Evolutionary conservation across 2,329 filamentous ascomycete species (phyloP), one percentile per base, ranked within the genome.

Genomic region (Scedosporium dehoogii): DNA sequence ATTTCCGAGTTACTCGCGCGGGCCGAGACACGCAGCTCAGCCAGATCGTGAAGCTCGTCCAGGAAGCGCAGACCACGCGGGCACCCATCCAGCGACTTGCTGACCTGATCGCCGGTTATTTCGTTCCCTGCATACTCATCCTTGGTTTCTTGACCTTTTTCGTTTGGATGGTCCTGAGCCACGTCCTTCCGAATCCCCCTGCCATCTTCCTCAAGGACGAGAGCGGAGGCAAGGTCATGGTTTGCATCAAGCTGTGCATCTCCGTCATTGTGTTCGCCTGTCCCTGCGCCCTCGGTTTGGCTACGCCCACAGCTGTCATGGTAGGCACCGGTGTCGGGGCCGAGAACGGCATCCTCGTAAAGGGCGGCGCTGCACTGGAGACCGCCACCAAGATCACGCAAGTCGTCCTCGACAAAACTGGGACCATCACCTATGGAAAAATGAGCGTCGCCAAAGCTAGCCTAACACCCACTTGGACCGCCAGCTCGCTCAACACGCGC

Each of bases 261-360:
- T 96, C 94, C 0, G 94, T 99, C 67, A 96, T 99, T 70, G 94
- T 97, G 21, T 97, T 99, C 73, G 94, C 94, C 4, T 99, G 94
- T 71, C 94, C 94, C 18, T 99, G 94, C 71, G 94, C 94, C 1
- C 85, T 99, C n/a, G 94, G 94, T 62, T 82, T 99, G 18, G 92
- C 92, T 25, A 97, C 94, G 1, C 94, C 94, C 2, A 99, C 94
- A 0, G 94, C 94, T 2, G 92, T 99, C 72, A 97, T 99, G 94
- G 94, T 99, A 33, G 94, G 94, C 53, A 97, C 94, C n/a, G 94
- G 94, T 64, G 87, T 97, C 38, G 94, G 94, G 59, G 94, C 94
- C 2, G 90, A 97, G 74, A 89, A 96, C 68, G 94, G 94, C 25
- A 99, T 99, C 68, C 80, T 99, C n/a, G 92, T 97, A 73, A 99